Evolutionary conservation across 495 filamentous ascomycete species (phyloP).

Genomic region (Xylaria longipes): DNA sequence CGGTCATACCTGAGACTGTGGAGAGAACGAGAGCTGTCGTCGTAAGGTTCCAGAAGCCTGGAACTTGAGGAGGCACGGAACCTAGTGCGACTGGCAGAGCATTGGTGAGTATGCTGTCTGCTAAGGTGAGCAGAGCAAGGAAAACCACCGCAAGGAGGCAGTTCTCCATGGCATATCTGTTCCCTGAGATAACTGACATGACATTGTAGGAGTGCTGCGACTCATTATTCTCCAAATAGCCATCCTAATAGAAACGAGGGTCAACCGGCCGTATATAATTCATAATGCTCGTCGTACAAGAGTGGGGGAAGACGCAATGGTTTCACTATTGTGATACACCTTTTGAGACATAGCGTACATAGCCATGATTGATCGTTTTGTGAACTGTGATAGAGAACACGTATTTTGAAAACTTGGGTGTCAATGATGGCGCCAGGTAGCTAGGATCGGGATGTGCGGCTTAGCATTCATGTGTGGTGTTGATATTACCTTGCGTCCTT

Average conservation of each 20-base stretch:
- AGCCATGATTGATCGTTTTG: not conserved
- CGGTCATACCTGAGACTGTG: not conserved
- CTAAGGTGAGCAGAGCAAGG: not conserved
- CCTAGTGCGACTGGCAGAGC: not conserved
- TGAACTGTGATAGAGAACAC: not conserved
- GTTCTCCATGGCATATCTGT: not conserved
- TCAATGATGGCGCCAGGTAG: not conserved
- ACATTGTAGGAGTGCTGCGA: not conserved
- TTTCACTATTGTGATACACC: not conserved
- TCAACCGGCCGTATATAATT: not conserved
- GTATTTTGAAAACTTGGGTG: not conserved
- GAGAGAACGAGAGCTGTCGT: not conserved
- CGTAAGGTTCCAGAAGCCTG: conserved; percentile 4
- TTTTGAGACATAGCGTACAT: not conserved
- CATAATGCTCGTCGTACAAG: not conserved
- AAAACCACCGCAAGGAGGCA: not conserved
- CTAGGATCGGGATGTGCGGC: not conserved
- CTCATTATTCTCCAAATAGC: not conserved
- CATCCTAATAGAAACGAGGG: not conserved
- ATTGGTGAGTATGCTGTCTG: not conserved
- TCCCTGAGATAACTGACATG: not conserved
- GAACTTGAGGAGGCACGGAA: not conserved
- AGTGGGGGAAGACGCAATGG: not conserved
- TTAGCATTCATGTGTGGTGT: not conserved
- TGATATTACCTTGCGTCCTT: not conserved